Base-by-base conservation (phyloP, 176 grass and related monocot species). In the Urochloa ruziziensis region DNA sequence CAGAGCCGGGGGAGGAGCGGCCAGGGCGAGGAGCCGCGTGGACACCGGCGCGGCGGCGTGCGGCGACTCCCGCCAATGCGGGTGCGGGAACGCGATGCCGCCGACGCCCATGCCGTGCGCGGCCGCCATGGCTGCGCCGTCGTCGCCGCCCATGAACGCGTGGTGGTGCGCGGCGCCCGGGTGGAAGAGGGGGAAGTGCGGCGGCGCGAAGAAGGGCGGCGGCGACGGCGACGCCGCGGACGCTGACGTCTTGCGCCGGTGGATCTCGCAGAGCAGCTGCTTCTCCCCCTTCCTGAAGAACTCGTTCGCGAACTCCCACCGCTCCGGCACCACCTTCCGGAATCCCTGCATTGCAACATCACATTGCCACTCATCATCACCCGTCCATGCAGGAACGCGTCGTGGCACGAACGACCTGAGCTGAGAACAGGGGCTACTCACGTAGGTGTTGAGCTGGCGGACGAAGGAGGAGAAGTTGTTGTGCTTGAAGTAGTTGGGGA, bases 381-480 rank as follows among this genome's bases (percentile, higher is more conserved):
- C 42, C 37, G 16, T 67, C 29, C 79, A 47, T 33, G 17, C 17
- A 25, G 2, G 3, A 57, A 66, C 15, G 39, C 33, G n/a, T 17
- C 37, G n/a, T 39, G 6, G 40, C 10, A 7, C 10, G 6, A 63
- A 24, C 19, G 24, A 44, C 18, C 0, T 1, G 19, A 53, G n/a
- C n/a, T n/a, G 46, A 16, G 13, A 0, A 4, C 4, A 39, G 37
- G 8, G 56, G 16, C 13, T 12, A 73, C 88, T 85, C 61, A 98
- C 96, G 89, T 98, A 98, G 75, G 96, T 98, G 87, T 98, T 98
- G 82, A 98, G 96, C 84, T 98, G 96, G 67, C 96, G 96, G 53
- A 98, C 96, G 76, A 98, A 98, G 46, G 93, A 95, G 10, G 96
- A 98, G 91, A 98, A 98, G 85, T 98, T 98, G 68, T 95, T 98